Conservation (phyloP, 306 rosid genomes). For the Castanea crenata region DNA sequence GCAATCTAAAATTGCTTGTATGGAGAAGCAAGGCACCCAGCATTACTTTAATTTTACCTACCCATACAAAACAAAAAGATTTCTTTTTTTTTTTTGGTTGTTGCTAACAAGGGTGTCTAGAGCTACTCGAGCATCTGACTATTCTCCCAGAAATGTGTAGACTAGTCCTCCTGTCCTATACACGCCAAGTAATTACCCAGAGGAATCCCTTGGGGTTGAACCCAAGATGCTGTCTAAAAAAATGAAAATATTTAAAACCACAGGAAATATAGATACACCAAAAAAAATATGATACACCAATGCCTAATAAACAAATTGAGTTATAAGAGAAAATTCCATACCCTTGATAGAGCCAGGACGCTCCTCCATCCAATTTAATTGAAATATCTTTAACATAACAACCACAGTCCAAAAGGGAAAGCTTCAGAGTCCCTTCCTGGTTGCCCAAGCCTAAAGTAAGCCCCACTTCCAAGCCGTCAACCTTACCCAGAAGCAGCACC, state of each 20-base stretch:
- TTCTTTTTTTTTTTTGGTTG: background rate
- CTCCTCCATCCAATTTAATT: slow-evolving; percentile 86
- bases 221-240: too few species aligned
- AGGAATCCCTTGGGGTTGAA: too few species aligned
- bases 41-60: background rate
- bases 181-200: too few species aligned
- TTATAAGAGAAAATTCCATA: slow-evolving; percentile 26
- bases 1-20: background rate
- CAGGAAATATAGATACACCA: too few species aligned
- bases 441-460: slow-evolving; percentile 74
- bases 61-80: background rate
- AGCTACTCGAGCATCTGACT: too few species aligned
- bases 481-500: slow-evolving; percentile 51
- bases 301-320: slow-evolving; percentile 8
- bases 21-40: background rate
- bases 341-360: slow-evolving; percentile 99
- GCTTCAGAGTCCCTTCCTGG: slow-evolving; percentile 67
- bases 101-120: too few species aligned
- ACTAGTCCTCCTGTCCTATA: too few species aligned
- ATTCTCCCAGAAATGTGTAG: too few species aligned
- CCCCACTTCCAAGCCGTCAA: slow-evolving; percentile 79
- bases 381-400: slow-evolving; percentile 67
- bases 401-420: slow-evolving; percentile 57
- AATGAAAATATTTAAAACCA: too few species aligned
- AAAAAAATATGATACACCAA: slow-evolving; percentile 4